Evolutionary conservation across 768 basidiomycete species (phyloP), one percentile per base, ranked within the genome.

Genomic region (Boletus reticulatus): DNA sequence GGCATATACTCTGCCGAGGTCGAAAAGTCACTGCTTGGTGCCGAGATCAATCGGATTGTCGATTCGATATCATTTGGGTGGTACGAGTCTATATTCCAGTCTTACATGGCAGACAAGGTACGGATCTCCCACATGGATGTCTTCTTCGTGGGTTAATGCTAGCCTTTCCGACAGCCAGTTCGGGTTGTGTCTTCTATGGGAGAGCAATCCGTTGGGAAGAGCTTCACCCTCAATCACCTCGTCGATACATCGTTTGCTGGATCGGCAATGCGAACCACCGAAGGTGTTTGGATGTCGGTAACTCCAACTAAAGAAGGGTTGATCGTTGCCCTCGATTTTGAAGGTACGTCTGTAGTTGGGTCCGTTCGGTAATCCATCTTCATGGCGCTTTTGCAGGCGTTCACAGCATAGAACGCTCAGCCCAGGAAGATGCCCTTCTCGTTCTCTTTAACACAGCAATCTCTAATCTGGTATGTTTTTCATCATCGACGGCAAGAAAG

Each of bases 151-250:
- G 42, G 12, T 32, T 50, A 1, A 52, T 39, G 37, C 44, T 58
- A 1, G 0, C 12, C 4, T 27, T 39, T 47, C 52, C 48, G 20
- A 14, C 50, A 85, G 81, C 81, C 82, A 11, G 84, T 85, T 16
- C 80, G 78, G 50, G 84, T 85, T 4, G 82, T 85, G 3, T 84
- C 84, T 0, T 85, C 84, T 1, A 86, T 85, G 84, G 84, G 83
- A 6, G 84, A 84, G 61, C 84, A 85, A 65, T 84, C 83, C 0
- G 83, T 86, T 1, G 84, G 84, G 6, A 85, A 85, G 58, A 80
- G 78, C 41, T 85, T 77, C 50, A 64, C 79, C 0, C 67, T 85
- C 22, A 84, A 85, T 54, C 84, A 85, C 56, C 70, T 86, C n/a
- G 76, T 76, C 1, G 84, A 86, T 57, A 82, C 83, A 0, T 85